These are phyloP conservation scores for Tardiomyces digboiensis DNA, from an alignment of 1,139 yeast genomes.

Conservation along the genomic window DNA sequence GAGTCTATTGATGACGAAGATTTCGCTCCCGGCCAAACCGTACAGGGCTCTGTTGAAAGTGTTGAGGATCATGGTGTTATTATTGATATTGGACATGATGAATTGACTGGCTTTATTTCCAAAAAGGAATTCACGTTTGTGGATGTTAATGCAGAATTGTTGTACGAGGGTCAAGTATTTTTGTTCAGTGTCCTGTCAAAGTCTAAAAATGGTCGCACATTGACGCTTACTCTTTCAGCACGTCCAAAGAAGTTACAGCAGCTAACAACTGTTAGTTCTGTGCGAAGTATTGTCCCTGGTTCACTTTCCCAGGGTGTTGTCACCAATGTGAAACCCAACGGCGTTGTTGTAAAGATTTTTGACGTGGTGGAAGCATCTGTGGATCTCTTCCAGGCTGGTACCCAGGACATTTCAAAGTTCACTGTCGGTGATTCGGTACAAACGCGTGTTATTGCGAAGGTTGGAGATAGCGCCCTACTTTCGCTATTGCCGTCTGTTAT, in stretches of 20 bases:
- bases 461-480: conserved; percentile 33
- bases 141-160: conserved; percentile 24
- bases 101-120: conserved; percentile 63
- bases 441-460: conserved; percentile 26
- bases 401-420: conserved; percentile 29
- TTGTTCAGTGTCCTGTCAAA: conserved; percentile 24
- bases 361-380: conserved; percentile 72
- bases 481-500: conserved; percentile 54
- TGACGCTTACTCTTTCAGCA: conserved; percentile 42
- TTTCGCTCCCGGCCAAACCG: conserved; percentile 44
- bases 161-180: conserved; percentile 33
- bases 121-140: conserved; percentile 44
- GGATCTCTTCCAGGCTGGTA: conserved; percentile 55
- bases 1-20: conserved; percentile 49
- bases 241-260: conserved; percentile 34
- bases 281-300: conserved; percentile 83
- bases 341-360: conserved; percentile 50
- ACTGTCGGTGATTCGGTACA: conserved; percentile 42
- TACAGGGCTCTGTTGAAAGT: conserved; percentile 72
- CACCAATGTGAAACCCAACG: conserved; percentile 48
- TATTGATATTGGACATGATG: conserved; percentile 55
- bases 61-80: conserved; percentile 90
- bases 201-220: conserved; percentile 43
- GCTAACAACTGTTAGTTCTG: conserved; percentile 49
- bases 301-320: conserved; percentile 66